Evolutionary conservation across 129 eudicot species (phyloP), one percentile per base, ranked within the genome.

Genomic region (Glebionis coronaria): DNA sequence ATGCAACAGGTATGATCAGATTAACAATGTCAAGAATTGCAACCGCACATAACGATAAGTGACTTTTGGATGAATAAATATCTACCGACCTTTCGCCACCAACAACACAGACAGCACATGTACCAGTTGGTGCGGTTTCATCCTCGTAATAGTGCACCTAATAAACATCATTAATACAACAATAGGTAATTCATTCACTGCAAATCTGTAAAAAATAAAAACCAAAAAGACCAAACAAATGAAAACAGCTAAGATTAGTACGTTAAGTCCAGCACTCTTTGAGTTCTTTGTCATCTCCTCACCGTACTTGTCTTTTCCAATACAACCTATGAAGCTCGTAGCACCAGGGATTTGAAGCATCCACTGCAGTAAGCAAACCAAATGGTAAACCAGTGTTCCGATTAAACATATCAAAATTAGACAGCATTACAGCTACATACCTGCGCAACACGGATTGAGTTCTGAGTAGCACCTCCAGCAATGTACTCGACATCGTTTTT

Each of bases 291-390:
- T 77, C 99, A 89, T 89, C 68, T 89, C 92, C 88, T 89, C 93
- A 44, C 91, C 97, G 56, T 82, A 93, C 80, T 86, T 93, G 84
- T 93, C 97, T 85, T 93, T 93, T 60, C 99, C 99, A 58, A 93
- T 78, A 73, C 86, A 93, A 54, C 99, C 99, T 31, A 93, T 89
- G 63, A 71, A 93, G 63, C 95, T 85, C 18, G 97, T 84, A 64
- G 97, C 92, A 31, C 99, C 97, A 50, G 95, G 97, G 63, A 73
- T 78, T 86, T 93, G 97, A 58, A 93, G 90, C 88, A 93, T 84
- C 99, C 99, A 93, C 99, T 93, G 73, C 35, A 78, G 19, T 42
- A 50, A 44, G 25, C 20, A 49, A 42, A 16, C 63, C 47, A 56
- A 0, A 10, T 3, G 25, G 25, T 23, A 23, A 23, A 23, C 25